Evolutionary conservation across 176 grass and related monocot genomes (phyloP), one percentile per base, ranked within the genome.

Genomic region (Cenchrus americanus): DNA sequence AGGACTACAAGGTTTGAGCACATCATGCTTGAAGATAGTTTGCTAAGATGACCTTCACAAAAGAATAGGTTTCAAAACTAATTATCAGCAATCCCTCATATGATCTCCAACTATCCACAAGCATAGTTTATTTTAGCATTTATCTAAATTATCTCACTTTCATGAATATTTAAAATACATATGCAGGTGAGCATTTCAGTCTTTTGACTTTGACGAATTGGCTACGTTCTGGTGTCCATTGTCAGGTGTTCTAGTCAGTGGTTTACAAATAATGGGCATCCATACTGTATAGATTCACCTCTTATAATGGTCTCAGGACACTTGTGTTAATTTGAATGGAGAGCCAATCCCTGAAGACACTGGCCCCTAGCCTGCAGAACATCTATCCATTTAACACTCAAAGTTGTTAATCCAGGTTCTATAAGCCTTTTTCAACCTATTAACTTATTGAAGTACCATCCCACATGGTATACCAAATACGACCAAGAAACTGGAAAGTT

Each of bases 21-120:
- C 8, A 84, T 88, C 77, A 74, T 85, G 67, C 59, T 82, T 85
- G 26, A 43, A 65, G 23, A 46, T 58, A 51, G 49, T 13, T 77
- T 81, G 17, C 14, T 75, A 80, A 85, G 41, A 75, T 19, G 51
- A 62, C 32, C 63, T 60, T 61, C 76, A 80, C 69, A 76, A 69
- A 85, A 64, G 32, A 53, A 46, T 22, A 24, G 24, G 23, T 62
- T 88, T 73, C 48, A 79, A 62, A 32, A 83, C 8, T 10, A 71
- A 57, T 66, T 72, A 69, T 60, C 6, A 77, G 41, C 11, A 13
- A 41, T 17, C 11, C 55, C 44, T 77, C 21, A 42, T 30, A 21
- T 22, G 73, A 23, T 53, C n/a, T 2, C 0, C 47, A 83, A 47
- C 46, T 83, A 73, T 88, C 48, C 79, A 27, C 30, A 68, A 54